A percentile compares a stretch with the other conserved stretches of the same genome.
phyloP scores from a whole-genome alignment of 2,329 filamentous ascomycete genomes.

The Curvularia verruculosa region DNA sequence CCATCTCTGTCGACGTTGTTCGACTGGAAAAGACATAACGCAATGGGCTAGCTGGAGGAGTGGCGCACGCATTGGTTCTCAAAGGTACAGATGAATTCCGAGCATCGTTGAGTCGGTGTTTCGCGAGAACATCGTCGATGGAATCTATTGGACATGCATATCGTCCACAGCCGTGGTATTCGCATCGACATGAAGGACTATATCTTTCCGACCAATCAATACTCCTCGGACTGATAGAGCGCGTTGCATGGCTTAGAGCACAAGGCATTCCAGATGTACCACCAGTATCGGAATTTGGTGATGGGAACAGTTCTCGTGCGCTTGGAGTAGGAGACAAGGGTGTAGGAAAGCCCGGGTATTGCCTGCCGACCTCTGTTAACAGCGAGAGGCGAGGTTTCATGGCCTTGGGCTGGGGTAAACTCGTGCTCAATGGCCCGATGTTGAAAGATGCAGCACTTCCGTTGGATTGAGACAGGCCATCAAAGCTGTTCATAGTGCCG shows the following conservation, averaged over 20 bases:
- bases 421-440: conserved; percentile 22
- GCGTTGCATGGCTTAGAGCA: conserved; percentile 17
- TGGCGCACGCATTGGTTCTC: background rate
- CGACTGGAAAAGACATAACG: conserved; percentile 30
- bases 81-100: conserved; percentile 6
- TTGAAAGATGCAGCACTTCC: conserved; percentile 24
- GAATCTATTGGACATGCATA: conserved; percentile 20
- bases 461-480: background rate
- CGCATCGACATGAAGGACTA: conserved; percentile 22
- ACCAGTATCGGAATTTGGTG: conserved; percentile 30
- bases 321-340: conserved; percentile 38
- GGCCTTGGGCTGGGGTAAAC: conserved; percentile 4
- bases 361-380: conserved; percentile 38
- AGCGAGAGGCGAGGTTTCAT: conserved; percentile 27
- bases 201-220: conserved; percentile 35
- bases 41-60: conserved; percentile 26
- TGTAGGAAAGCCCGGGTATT: conserved; percentile 42
- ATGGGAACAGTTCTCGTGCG: conserved; percentile 39
- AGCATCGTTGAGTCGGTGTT: background rate
- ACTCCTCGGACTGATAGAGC: conserved; percentile 32
- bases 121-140: conserved; percentile 22
- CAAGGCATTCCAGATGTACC: conserved; percentile 19
- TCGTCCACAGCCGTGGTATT: conserved; percentile 22
- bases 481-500: conserved; percentile 13
- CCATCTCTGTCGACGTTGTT: conserved; percentile 36